Evolutionary conservation across 192 early-diverging fungal genomes (phyloP), one percentile per base, ranked within the genome.

Genomic region (Allomyces javanicus): DNA sequence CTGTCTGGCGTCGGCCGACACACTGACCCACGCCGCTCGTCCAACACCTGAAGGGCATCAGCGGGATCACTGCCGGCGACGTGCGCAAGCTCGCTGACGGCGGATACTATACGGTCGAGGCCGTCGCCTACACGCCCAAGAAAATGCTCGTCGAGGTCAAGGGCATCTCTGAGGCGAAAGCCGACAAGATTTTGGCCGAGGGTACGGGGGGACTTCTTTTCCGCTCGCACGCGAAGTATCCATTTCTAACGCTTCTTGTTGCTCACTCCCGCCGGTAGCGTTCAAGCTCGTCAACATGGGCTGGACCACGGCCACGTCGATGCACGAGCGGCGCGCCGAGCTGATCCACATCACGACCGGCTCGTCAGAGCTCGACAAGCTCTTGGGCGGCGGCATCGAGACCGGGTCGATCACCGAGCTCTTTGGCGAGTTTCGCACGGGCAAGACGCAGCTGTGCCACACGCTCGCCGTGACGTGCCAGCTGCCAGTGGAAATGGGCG

Each of bases 151-250:
- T 95, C 26, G 74, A 78, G 7, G 88, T 98, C 74, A 98, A 98
- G 72, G 95, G 95, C 44, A 87, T 96, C 68, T 91, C 91, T 0
- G 95, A 98, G 68, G 83, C 84, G 43, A 98, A 98, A 70, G 95
- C 87, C 24, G 95, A 98, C 71, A 96, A 96, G 71, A 86, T 98
- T 27, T 70, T 95, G 21, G 70, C 79, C 26, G 95, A 98, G 84
- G 33, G 33, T 40, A 40, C 9, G 2, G 33, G 33, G 4, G 33
- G 4, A 7, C 33, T 40, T 40, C 5, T 0, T 9, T 40, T 9
- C 33, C 33, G 7, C 33, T 40, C 33, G 33, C 33, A 4, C 26
- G 7, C 33, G 33, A 40, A 40, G 7, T 7, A 9, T 40, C 9
- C 33, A 40, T 40, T 40, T 9, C 33, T 40, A 9, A 40, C 33